These are phyloP conservation scores for Rhizopus arrhizus DNA, from an alignment of 371 early-diverging fungal genomes.

Conservation along the genomic window DNA sequence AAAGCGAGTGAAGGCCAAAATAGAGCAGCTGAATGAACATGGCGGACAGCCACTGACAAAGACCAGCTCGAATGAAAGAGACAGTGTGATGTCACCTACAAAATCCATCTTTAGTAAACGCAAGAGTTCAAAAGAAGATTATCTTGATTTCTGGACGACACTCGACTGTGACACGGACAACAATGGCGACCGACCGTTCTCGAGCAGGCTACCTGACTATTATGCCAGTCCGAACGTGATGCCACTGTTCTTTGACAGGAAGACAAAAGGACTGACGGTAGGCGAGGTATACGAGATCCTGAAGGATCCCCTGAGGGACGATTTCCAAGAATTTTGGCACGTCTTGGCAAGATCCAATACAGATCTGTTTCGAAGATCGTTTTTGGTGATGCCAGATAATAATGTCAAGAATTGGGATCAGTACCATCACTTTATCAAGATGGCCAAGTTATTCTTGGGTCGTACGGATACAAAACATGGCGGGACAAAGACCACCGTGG, in stretches of 20 bases:
- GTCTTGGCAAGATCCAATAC: conserved; percentile 59
- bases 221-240: conserved; percentile 16
- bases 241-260: neutral
- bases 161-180: conserved; percentile 30
- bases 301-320: conserved; percentile 60
- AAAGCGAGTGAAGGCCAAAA: neutral
- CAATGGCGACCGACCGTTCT: conserved; percentile 16
- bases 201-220: conserved; percentile 5
- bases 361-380: conserved; percentile 58
- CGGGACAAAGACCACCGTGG: conserved; percentile 26
- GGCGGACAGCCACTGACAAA: neutral
- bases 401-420: conserved; percentile 64
- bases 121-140: conserved; percentile 25
- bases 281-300: conserved; percentile 21
- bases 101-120: conserved; percentile 23
- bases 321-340: conserved; percentile 55
- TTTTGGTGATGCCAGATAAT: conserved; percentile 74
- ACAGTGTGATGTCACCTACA: conserved; percentile 2
- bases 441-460: conserved; percentile 39
- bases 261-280: conserved; percentile 3
- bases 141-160: conserved; percentile 29
- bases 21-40: neutral
- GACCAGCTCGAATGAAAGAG: neutral
- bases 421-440: conserved; percentile 56
- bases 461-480: conserved; percentile 30